A percentile compares a stretch with the other conserved stretches of the same genome.
phyloP scores from a whole-genome alignment of 2,329 filamentous ascomycete genomes.

The Cyclaneusma minus region DNA sequence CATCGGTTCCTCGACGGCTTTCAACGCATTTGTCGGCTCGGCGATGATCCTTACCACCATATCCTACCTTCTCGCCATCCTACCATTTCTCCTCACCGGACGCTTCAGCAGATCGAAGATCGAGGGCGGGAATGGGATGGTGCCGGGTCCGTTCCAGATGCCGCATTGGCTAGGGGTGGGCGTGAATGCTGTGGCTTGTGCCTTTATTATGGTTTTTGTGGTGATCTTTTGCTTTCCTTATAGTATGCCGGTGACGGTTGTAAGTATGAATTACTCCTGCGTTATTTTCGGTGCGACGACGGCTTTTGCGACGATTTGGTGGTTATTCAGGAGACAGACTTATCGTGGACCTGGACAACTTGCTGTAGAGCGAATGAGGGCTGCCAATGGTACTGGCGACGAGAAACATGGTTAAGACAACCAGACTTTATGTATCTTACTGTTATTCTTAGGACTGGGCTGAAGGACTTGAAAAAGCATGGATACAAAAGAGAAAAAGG shows the following conservation, averaged over 20 bases:
- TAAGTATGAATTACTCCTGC: constrained; percentile 36
- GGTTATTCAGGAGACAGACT: constrained; percentile 18
- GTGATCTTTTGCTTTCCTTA: constrained; percentile 49
- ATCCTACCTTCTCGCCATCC: constrained; percentile 47
- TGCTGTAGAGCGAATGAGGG: too few relatives aligned
- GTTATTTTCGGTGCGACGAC: constrained; percentile 28
- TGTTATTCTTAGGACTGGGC: too few relatives aligned
- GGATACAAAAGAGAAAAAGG: too few relatives aligned
- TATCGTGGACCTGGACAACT: constrained; percentile 18
- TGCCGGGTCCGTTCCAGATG: constrained; percentile 44
- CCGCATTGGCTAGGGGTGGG: constrained; percentile 28
- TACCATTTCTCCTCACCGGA: constrained; percentile 35
- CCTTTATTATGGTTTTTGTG: constrained; percentile 43
- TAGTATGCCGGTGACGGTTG: constrained; percentile 25
- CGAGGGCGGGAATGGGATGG: constrained; percentile 16
- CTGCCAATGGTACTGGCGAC: too few relatives aligned
- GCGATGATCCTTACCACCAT: constrained; percentile 38
- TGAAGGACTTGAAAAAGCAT: too few relatives aligned
- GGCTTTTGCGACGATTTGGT: constrained; percentile 24
- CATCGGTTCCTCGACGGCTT: constrained; percentile 49
- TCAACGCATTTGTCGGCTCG: constrained; percentile 48
- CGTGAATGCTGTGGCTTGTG: constrained; percentile 34
- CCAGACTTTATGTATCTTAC: too few relatives aligned
- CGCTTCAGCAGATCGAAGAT: constrained; percentile 16
- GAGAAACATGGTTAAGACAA: too few relatives aligned